Base-by-base conservation (phyloP, 371 early-diverging fungal genomes). In the Thermomucor indicae-seudaticae region DNA sequence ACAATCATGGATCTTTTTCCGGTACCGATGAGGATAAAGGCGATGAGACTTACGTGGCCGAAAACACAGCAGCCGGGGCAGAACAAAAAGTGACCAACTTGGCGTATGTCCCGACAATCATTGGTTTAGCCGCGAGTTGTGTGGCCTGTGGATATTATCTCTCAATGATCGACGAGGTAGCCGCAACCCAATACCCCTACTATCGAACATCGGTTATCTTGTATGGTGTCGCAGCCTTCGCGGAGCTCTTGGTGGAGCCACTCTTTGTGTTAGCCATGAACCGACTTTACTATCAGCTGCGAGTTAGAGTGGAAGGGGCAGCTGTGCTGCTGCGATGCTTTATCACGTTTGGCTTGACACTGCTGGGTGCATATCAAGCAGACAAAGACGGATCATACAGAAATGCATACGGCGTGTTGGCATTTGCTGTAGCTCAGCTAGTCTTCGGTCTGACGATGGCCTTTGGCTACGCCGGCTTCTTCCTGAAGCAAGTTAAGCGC, bases 171-270 rank as follows among this genome's bases (percentile, higher is more conserved):
- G 56, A 72, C 51, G 55, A 54, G 3, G 30, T 53, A 7, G 55
- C 58, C 10, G 58, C 66, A 2, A 16, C 27, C n/a, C 45, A 32
- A n/a, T 64, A 67, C 41, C 75, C 74, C 20, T 70, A 60, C 29
- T 82, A 72, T 57, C 65, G 63, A 27, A 56, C 66, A 0, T 75
- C 86, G 24, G 70, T 83, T 11, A 39, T 64, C 1, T 28, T 91
- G 22, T 95, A 91, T 56, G 80, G 89, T 11, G 23, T 78, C 16
- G 82, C 89, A 0, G 86, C 93, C 1, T 67, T 87, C 49, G 49
- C 88, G 11, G 96, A 95, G 57, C 59, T 95, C 8, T 29, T 76
- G 3, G 76, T 84, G 5, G 96, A 96, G 58, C 97, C 97, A 1
- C 55, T 95, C 20, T 95, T 83, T 70, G 79, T 91, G 20, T 55